Evolutionary conservation across 768 basidiomycete genomes (phyloP), one percentile per base, ranked within the genome.

Genomic region (Rickenella mellea): DNA sequence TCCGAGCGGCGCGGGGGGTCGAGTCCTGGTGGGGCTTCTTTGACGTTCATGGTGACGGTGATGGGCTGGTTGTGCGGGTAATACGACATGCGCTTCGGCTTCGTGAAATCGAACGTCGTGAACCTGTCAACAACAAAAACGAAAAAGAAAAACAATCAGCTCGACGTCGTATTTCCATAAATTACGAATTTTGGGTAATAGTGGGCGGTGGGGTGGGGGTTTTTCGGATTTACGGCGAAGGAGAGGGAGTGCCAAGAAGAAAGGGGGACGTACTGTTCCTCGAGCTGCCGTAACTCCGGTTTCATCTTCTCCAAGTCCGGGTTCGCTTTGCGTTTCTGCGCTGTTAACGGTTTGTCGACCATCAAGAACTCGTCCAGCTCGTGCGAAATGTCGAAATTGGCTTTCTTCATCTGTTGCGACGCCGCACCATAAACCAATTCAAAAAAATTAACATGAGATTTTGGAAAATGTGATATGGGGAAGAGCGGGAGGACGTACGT

Each of bases 361-460:
- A 98, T 78, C 55, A 99, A 62, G 54, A 98, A 85, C 60, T 99
- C 96, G 58, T 99, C 93, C 8, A 99, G 75, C 66, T 98, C 96
- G 55, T 98, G 92, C 27, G 90, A 80, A 27, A 96, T 83, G 57
- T 99, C 94, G 61, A 98, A 99, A 61, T 99, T 98, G n/a, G 92
- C 88, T 62, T 83, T 83, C 59, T 93, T 92, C 62, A 84, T 79
- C 93, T 99, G 55, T 21, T 46, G 30, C 31, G 17, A 15, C 27
- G 27, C 10, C 33, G 39, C 27, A 40, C 6, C 24, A 14, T n/a
- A 15, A 2, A n/a, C 19, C 10, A 31, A 40, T 41, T 19, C 19
- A n/a, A n/a, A n/a, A 49, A 12, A 21, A 33, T 26, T 21, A 12
- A 20, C 4, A 66, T 69, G 47, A 48, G 69, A 68, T 48, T 73